Evolutionary conservation across 306 rosid species (phyloP).

Genomic region (Psophocarpus tetragonolobus): DNA sequence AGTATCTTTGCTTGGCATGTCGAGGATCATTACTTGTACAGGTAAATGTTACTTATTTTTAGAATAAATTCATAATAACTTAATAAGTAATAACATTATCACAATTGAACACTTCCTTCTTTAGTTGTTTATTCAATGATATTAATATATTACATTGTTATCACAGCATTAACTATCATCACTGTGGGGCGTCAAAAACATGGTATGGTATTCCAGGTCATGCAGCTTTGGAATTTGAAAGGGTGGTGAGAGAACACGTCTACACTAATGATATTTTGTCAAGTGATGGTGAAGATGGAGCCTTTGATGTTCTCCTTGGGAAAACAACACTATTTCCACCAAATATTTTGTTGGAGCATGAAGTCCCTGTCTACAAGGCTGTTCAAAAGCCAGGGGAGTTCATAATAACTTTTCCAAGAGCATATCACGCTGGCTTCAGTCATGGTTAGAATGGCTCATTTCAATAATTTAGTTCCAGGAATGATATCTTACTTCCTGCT

Average conservation of each 20-base stretch:
- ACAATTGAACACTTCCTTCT: constrained; percentile 12
- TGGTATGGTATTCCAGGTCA: constrained; percentile 97
- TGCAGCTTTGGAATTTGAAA: constrained; percentile 88
- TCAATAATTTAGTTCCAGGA: constrained; percentile 16
- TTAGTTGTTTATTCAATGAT: constrained; percentile 26
- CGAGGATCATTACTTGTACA: constrained; percentile 94
- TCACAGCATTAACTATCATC: constrained; percentile 93
- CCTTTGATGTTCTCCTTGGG: constrained; percentile 88
- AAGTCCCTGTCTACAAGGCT: constrained; percentile 89
- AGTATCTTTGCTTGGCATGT: constrained; percentile 99
- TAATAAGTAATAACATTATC: background rate
- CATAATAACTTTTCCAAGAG: constrained; percentile 87
- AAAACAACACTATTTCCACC: constrained; percentile 97
- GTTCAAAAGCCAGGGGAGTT: constrained; percentile 98
- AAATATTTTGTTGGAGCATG: constrained; percentile 74
- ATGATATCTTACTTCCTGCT: constrained; percentile 5
- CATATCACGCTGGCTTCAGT: constrained; percentile 96
- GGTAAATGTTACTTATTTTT: constrained; percentile 46
- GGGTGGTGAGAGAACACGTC: constrained; percentile 82
- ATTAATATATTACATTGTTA: constrained; percentile 18
- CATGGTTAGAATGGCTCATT: constrained; percentile 63
- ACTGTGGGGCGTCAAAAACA: constrained; percentile 97
- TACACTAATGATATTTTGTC: constrained; percentile 80
- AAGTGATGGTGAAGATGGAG: constrained; percentile 88
- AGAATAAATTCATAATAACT: background rate